A percentile compares a stretch with the other conserved stretches of the same genome.
These are phyloP conservation scores for Microcos paniculata DNA, from an alignment of 345 rosid genomes.

Conservation along the genomic window DNA sequence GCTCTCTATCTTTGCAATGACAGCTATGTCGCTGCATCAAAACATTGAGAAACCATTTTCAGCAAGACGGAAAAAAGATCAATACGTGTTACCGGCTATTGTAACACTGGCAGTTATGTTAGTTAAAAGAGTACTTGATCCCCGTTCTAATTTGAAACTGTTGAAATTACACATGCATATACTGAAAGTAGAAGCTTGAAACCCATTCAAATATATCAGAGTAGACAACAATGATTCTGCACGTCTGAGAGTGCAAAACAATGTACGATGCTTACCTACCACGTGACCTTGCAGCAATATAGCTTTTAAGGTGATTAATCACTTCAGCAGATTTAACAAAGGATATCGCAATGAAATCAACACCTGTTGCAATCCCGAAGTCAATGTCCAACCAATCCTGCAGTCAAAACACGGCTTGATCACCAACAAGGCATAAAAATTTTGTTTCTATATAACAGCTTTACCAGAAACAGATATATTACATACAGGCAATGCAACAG, in stretches of 20 bases:
- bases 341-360: slow-evolving; percentile 96
- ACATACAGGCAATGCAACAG: slow-evolving; percentile 1
- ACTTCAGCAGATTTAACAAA: slow-evolving; percentile 99
- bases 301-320: slow-evolving; percentile 89
- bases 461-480: background rate
- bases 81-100: background rate
- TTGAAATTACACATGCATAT: background rate
- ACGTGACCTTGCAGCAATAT: slow-evolving; percentile 85
- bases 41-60: slow-evolving; percentile 9
- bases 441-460: background rate
- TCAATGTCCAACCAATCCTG: slow-evolving; percentile 99
- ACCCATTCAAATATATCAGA: background rate
- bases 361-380: slow-evolving; percentile 96
- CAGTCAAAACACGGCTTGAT: slow-evolving; percentile 13
- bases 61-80: background rate
- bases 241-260: slow-evolving; percentile 1
- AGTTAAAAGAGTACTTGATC: background rate
- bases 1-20: slow-evolving; percentile 97
- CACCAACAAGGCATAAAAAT: slow-evolving; percentile 1
- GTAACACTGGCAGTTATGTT: background rate
- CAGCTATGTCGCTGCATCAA: slow-evolving; percentile 70
- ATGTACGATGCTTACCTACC: slow-evolving; percentile 48
- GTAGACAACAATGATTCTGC: background rate
- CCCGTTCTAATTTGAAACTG: background rate
- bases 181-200: background rate